Base-by-base conservation (phyloP, 2,329 filamentous ascomycete genomes). In the Calonectria pauciramosa region DNA sequence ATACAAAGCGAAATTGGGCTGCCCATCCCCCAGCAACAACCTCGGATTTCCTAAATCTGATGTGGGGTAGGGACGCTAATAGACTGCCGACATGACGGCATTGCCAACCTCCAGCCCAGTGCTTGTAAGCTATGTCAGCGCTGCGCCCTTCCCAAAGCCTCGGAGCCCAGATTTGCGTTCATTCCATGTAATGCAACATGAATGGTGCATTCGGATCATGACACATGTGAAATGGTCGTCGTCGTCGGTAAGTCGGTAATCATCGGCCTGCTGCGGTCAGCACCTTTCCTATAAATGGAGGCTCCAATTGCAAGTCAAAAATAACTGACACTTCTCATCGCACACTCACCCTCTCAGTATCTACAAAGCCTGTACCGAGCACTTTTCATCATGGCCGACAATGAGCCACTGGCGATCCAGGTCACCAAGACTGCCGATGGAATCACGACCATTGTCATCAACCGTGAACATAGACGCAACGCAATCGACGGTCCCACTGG, bases 381-480 rank as follows among this genome's bases (percentile, higher is more conserved):
- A 23, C 14, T 16, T 41, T 41, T 20, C 23, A 63, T 20, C 34
- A 71, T 71, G 68, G 20, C 14, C 6, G 56, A 67, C 34, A 63
- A 71, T 51, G 76, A 78, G 47, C 72, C 71, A 13, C 28, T 77
- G 7, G 68, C 78, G 13, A 74, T 81, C 9, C 72, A 75, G 26
- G 76, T 80, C 14, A 69, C 63, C 52, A 79, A 73, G 28, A 78
- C 80, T 23, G 13, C 70, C 0, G 80, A 84, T 1, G 89, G 89
- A 60, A 89, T 92, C 77, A 89, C 89, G 0, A 88, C 86, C n/a
- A 89, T 92, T 71, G 86, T 88, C n/a, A 86, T 92, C 76, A 87
- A 89, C 80, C 87, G 90, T n/a, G 84, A 84, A 0, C 81, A 87
- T 16, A 84, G 86, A 30, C 86, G 87, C 67, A 92, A 92, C 78